Conservation (phyloP, 1,284 basidiomycete species). For the Spongiforma sp. region DNA sequence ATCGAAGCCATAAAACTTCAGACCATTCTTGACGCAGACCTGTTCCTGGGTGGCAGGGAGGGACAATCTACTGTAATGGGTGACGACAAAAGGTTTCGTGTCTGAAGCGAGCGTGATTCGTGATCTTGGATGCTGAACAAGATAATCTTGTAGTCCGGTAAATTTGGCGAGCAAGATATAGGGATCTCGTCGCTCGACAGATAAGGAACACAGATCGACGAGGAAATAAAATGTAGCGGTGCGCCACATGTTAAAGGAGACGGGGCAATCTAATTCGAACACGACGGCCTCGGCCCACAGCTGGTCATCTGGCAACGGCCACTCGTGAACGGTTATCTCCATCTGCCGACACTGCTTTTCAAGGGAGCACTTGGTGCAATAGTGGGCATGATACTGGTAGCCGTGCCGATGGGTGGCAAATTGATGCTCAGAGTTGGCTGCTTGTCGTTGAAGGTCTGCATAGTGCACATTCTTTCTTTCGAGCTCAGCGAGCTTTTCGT, state of each 20-base stretch:
- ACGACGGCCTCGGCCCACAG: too few relatives aligned
- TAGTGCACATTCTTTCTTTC: neutral
- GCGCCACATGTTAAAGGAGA: too few relatives aligned
- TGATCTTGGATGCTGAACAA: conserved; percentile 18
- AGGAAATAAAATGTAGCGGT: too few relatives aligned
- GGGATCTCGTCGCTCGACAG: neutral
- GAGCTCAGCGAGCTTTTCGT: neutral
- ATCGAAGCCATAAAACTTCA: conserved; percentile 33
- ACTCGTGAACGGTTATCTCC: too few relatives aligned
- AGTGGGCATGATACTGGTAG: neutral
- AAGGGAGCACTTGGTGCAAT: conserved; percentile 41
- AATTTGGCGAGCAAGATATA: conserved; percentile 23
- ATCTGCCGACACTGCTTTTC: conserved; percentile 12
- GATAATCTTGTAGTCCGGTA: conserved; percentile 11
- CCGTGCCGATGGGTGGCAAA: conserved; percentile 6
- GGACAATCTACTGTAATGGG: conserved; percentile 40
- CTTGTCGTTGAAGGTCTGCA: neutral
- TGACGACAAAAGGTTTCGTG: conserved; percentile 44
- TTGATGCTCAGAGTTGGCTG: conserved; percentile 2
- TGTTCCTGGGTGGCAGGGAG: conserved; percentile 34
- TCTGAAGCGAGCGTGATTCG: conserved; percentile 45
- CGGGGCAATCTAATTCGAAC: too few relatives aligned
- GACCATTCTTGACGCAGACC: conserved; percentile 44
- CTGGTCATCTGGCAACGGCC: too few relatives aligned
- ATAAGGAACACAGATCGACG: too few relatives aligned